A percentile compares a stretch with the other conserved stretches of the same genome.
Evolutionary conservation across 768 basidiomycete genomes (phyloP).

Genomic region (Termitomyces sp.): DNA sequence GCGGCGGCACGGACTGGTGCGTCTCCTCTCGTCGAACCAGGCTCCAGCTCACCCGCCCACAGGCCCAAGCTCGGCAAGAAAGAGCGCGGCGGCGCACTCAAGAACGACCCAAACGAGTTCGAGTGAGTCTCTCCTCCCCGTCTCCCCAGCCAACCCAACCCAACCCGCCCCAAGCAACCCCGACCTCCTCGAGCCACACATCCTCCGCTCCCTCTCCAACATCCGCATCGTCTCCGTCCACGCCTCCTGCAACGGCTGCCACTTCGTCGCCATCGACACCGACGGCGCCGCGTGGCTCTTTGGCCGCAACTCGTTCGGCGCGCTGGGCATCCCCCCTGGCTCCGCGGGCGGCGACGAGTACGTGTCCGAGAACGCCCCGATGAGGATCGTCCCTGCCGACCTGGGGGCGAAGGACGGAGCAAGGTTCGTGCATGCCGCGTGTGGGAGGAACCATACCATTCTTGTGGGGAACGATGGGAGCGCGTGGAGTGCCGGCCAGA

Average conservation of each 20-base stretch:
- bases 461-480: conserved; percentile 79
- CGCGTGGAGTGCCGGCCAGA: conserved; percentile 83
- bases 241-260: conserved; percentile 73
- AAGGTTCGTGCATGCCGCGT: conserved; percentile 78
- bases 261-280: conserved; percentile 70
- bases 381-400: conserved; percentile 53
- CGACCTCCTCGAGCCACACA: conserved; percentile 85
- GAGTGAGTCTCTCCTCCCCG: conserved; percentile 29
- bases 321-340: conserved; percentile 46
- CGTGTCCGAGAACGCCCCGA: conserved; percentile 76
- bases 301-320: conserved; percentile 74
- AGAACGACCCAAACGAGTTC: conserved; percentile 37
- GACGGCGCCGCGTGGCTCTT: conserved; percentile 87
- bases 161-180: conserved; percentile 43
- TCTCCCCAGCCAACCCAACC: neutral
- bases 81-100: conserved; percentile 51
- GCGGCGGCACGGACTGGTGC: conserved; percentile 87
- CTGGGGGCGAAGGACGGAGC: conserved; percentile 57
- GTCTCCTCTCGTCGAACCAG: conserved; percentile 22
- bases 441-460: conserved; percentile 79
- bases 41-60: conserved; percentile 6
- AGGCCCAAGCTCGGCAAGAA: conserved; percentile 80
- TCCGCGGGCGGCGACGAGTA: conserved; percentile 48
- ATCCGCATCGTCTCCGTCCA: conserved; percentile 71
- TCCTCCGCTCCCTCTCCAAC: conserved; percentile 85